Base-by-base conservation (phyloP, 1,139 yeast species). In the Magnusiomyces sp. region DNA sequence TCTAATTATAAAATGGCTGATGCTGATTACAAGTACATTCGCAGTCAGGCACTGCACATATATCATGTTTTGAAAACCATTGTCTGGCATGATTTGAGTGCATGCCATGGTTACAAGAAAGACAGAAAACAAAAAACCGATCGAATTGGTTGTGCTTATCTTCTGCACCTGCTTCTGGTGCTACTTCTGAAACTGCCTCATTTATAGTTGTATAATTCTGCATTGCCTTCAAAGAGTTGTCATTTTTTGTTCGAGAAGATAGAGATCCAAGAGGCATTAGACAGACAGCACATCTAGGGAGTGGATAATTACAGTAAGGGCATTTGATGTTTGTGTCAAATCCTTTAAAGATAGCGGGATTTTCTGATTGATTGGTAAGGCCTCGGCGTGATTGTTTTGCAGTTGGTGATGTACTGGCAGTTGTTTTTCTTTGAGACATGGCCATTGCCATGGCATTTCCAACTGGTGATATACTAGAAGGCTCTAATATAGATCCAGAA, bases 41-140 rank as follows among this genome's bases (percentile, higher is more conserved):
- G 60, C 97, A 92, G 49, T 89, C 95, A 0, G 97, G 96, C 1
- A 90, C 95, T 0, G 98, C 97, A 62, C 98, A 92, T 1, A 86
- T 79, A 51, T 77, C 79, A 60, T 90, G 95, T 63, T 82, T 83
- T 17, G 83, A 76, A 62, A 92, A 92, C 97, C 97, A 92, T 61
- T 88, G 95, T 58, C 85, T 89, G 0, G 97, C 97, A 65, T 92
- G 97, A 14, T 83, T 88, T 0, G 95, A 90, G 68, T 92, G 98
- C 75, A 83, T 81, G 1, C 97, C 96, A 62, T 92, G 97, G 62
- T 84, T 87, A 64, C 97, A 92, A 29, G 83, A 79, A 56, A 92
- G 70, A 62, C 98, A 92, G 66, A 88, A 88, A 57, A 94, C 86
- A 57, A 92, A 89, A 95, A 95, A 68, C 14, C 61, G 56, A 36